Evolutionary conservation across 2,329 filamentous ascomycete species (phyloP).

Genomic region (Verticillium zaregamsianum): DNA sequence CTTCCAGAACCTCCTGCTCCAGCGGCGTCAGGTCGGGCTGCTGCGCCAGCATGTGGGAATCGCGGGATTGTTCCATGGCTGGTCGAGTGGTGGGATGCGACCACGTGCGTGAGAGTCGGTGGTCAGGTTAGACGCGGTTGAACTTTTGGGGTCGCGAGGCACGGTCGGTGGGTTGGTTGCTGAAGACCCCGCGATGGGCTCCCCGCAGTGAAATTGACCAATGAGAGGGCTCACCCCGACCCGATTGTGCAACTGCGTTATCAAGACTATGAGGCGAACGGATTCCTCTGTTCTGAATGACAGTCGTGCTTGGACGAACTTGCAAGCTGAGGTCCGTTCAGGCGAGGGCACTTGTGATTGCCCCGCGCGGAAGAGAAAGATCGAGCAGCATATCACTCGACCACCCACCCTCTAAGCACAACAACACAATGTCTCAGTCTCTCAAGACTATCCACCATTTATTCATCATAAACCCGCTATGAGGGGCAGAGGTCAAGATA

Average conservation of each 20-base stretch:
- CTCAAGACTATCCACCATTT: too few species aligned
- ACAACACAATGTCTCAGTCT: too few species aligned
- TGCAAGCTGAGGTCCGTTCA: too few species aligned
- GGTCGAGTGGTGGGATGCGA: neutral
- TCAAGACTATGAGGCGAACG: too few species aligned
- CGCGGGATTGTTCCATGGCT: conserved; percentile 1
- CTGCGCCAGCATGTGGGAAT: conserved; percentile 29
- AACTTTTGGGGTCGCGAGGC: neutral
- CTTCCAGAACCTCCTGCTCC: conserved; percentile 91
- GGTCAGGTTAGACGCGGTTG: neutral
- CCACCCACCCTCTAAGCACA: too few species aligned
- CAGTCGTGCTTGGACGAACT: too few species aligned
- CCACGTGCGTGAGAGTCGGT: neutral
- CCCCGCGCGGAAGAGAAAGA: too few species aligned
- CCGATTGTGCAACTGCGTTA: neutral
- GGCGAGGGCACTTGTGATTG: too few species aligned
- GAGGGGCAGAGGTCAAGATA: too few species aligned
- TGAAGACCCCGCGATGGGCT: neutral
- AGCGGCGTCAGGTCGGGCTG: conserved; percentile 64
- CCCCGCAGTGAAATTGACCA: neutral
- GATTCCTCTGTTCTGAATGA: too few species aligned
- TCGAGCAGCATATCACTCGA: too few species aligned
- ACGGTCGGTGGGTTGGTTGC: neutral
- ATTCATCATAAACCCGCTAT: too few species aligned
- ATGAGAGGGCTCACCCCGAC: neutral